Evolutionary conservation across 2,329 filamentous ascomycete genomes (phyloP).

Genomic region (Verticillium albo-atrum): DNA sequence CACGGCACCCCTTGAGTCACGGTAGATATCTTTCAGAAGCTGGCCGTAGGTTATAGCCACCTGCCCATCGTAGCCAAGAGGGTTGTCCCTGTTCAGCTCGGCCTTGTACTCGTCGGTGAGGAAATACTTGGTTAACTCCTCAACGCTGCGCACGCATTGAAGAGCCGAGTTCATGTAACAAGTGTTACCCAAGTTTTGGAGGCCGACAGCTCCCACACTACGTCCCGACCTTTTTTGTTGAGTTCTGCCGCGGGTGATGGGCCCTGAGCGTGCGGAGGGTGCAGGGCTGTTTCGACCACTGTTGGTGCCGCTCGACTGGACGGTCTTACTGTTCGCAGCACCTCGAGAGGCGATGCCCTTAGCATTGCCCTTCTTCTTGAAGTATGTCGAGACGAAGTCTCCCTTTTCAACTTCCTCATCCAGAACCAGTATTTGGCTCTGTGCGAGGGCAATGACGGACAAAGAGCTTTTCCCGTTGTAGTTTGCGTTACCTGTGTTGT

Average conservation of each 20-base stretch:
- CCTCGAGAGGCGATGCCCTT: slow-evolving; percentile 31
- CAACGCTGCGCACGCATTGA: slow-evolving; percentile 89
- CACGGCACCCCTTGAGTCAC: slow-evolving; percentile 63
- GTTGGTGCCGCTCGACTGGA: slow-evolving; percentile 35
- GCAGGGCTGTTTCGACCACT: slow-evolving; percentile 68
- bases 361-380: slow-evolving; percentile 21
- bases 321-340: slow-evolving; percentile 24
- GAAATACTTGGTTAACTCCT: slow-evolving; percentile 92
- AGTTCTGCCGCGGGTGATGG: slow-evolving; percentile 66
- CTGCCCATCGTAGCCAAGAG: slow-evolving; percentile 77
- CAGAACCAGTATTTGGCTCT: slow-evolving; percentile 73
- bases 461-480: slow-evolving; percentile 73
- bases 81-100: slow-evolving; percentile 83
- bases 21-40: slow-evolving; percentile 75
- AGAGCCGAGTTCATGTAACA: slow-evolving; percentile 99
- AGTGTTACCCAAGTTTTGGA: slow-evolving; percentile 91
- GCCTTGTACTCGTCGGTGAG: slow-evolving; percentile 66
- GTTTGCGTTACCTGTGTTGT: slow-evolving; percentile 68
- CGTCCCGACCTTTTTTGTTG: slow-evolving; percentile 67
- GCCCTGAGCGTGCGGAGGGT: slow-evolving; percentile 35
- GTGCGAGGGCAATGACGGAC: slow-evolving; percentile 61
- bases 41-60: slow-evolving; percentile 81
- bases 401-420: slow-evolving; percentile 69
- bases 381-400: slow-evolving; percentile 50
- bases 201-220: slow-evolving; percentile 71